Evolutionary conservation across 1,139 yeast genomes (phyloP).

Genomic region (Nakaseomyces bracarensis): DNA sequence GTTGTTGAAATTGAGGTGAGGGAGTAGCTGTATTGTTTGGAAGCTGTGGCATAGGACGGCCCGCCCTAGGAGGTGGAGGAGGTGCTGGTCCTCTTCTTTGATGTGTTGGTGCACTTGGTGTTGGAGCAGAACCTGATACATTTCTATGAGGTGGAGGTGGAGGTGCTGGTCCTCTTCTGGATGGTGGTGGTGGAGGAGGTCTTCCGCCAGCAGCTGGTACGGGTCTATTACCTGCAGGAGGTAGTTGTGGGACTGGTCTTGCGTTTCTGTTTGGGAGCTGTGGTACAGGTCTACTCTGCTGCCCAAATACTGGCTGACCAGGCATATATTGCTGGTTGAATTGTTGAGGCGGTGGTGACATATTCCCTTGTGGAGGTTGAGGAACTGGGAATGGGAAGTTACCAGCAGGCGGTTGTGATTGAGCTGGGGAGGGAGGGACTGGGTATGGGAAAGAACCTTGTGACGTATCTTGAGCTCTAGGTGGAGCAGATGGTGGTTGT

Average conservation of each 20-base stretch:
- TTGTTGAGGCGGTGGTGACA: constrained; percentile 21
- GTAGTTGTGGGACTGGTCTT: constrained; percentile 36
- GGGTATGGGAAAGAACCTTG: constrained; percentile 23
- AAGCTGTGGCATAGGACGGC: constrained; percentile 17
- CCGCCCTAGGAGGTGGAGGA: constrained; percentile 21
- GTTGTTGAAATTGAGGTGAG: constrained; percentile 14
- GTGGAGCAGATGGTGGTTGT: constrained; percentile 17
- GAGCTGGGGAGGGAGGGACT: constrained; percentile 26
- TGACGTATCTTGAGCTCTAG: constrained; percentile 17
- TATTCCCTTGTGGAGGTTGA: constrained; percentile 20
- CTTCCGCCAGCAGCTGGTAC: constrained; percentile 25
- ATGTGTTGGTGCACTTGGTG: not conserved
- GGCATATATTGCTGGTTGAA: constrained; percentile 36
- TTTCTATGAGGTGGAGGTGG: constrained; percentile 23
- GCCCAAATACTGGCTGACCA: constrained; percentile 16
- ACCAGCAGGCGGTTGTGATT: constrained; percentile 17
- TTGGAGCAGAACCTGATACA: not conserved
- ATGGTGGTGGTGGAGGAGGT: constrained; percentile 35
- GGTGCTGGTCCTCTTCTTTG: constrained; percentile 18
- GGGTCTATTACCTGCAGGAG: constrained; percentile 33
- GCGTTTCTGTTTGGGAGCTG: constrained; percentile 21
- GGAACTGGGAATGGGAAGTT: constrained; percentile 27
- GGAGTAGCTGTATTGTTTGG: constrained; percentile 21
- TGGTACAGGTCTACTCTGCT: constrained; percentile 11
- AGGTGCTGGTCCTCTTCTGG: constrained; percentile 28